Base-by-base conservation (phyloP, 768 basidiomycete genomes). In the Leccinum fibrillosum region DNA sequence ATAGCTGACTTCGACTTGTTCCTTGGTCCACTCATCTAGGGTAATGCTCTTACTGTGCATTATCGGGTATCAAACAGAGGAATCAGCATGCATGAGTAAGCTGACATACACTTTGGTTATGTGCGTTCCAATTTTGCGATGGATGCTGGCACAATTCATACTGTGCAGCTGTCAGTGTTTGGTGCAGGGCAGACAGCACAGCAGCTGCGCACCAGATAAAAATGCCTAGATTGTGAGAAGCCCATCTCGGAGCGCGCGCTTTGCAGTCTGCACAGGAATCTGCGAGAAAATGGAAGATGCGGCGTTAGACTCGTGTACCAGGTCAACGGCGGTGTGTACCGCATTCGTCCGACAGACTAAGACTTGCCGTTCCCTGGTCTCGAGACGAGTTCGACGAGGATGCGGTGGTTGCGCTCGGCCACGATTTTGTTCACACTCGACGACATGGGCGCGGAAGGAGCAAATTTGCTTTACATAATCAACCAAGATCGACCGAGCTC, bases 71-170 rank as follows among this genome's bases (percentile, higher is more conserved):
- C 55, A 35, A 45, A n/a, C 52, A 15, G 12, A 34, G 37, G 53
- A 54, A 48, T 10, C 35, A 8, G 26, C 35, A n/a, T 26, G 48
- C 17, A 17, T 35, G 50, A 50, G 58, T n/a, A 28, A 57, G 35
- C 8, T 52, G 30, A 79, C 84, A 69, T 78, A 94, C 92, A 98
- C 91, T 84, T 97, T 94, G 0, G 90, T 85, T 63, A 94, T 80
- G 71, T 98, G 95, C 5, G 92, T 95, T 2, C 95, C 95, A 58
- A 98, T 87, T 78, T 95, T 96, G 54, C 95, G 83, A 76, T 98
- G 95, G 52, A 96, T 85, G 58, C 89, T 89, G 15, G 95, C 95
- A 69, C 95, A 98, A 64, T 82, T 84, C 45, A 93, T 80, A 66
- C 94, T 94, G 59, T 35, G 61, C 53, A 52, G 37, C 32, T 47